Evolutionary conservation across 2,329 filamentous ascomycete genomes (phyloP), one percentile per base, ranked within the genome.

Genomic region (Fusarium denticulatum): DNA sequence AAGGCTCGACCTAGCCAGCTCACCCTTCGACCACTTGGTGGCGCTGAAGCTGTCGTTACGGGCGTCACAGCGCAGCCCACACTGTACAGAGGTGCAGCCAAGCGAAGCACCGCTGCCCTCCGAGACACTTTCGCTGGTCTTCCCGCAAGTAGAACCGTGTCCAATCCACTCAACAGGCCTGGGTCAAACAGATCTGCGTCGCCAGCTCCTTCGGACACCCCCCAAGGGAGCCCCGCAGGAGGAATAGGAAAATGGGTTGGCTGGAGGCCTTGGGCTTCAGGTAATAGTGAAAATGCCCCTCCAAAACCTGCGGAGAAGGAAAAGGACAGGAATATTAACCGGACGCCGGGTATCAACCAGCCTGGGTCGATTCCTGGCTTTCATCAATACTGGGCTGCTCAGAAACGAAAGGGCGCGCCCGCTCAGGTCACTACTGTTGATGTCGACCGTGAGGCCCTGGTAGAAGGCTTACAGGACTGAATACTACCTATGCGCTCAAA

Each of bases 291-390:
- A 7, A 50, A 57, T 42, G 39, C 60, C 32, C 24, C 69, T 12
- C 53, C 75, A 3, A 78, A 76, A n/a, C 46, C 73, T 14, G 40
- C 71, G 32, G 65, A 77, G 6, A 74, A 70, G n/a, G 73, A 83
- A 65, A 82, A 76, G 64, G 81, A 83, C 36, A 80, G 80, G 62
- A 81, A 83, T 16, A 60, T 83, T 39, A 84, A 84, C 47, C 86
- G 93, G 47, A 82, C 88, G 9, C 89, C 93, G 3, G 94, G 94
- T 0, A 94, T 96, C 79, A 96, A 96, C 77, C 94, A 96, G 79
- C 87, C 89, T 3, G 94, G 94, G 0, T 87, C 90, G 0, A 92
- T 96, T 47, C 89, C 92, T 1, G 93, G 94, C 0, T 92, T 96
- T 72, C 86, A 89, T 32, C 85, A 88, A 62, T 89, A 88, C 73